Percentiles rank a stretch among this genome's conserved stretches.
Evolutionary conservation across 371 early-diverging fungal genomes (phyloP).

Genomic region (Conidiobolus coronatus): DNA sequence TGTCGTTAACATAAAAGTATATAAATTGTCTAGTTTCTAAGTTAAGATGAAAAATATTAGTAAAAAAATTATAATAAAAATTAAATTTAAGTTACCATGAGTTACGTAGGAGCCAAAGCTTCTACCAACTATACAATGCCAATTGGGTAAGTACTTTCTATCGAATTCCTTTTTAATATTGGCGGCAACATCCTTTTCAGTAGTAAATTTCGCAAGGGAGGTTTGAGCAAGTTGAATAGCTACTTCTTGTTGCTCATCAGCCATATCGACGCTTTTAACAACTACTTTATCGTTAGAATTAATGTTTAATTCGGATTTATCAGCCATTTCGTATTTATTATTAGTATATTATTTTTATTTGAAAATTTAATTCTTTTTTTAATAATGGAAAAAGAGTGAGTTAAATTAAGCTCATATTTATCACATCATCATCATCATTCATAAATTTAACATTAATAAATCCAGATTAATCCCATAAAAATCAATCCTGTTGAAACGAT

Average conservation of each 20-base stretch:
- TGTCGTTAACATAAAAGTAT: constrained; percentile 90
- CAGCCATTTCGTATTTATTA: no score
- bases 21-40: constrained; percentile 84
- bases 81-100: constrained; percentile 38
- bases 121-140: constrained; percentile 95
- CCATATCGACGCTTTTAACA: constrained; percentile 96
- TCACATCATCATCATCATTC: no score
- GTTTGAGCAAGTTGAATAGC: constrained; percentile 76
- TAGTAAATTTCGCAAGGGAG: constrained; percentile 80
- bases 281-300: constrained; percentile 8
- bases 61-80: not conserved
- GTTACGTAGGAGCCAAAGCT: constrained; percentile 97
- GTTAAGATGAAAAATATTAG: not conserved
- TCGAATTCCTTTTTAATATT: constrained; percentile 95
- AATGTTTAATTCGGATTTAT: no score
- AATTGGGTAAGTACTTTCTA: constrained; percentile 88
- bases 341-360: no score
- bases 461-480: no score
- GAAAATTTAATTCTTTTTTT: no score
- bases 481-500: no score
- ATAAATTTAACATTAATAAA: no score
- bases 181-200: constrained; percentile 94
- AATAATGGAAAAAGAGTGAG: no score
- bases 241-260: constrained; percentile 89
- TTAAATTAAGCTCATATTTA: no score